Percentiles rank a stretch among this genome's conserved stretches.
phyloP scores from a whole-genome alignment of 2,329 filamentous ascomycete genomes.

The Leptodontidium sp. region DNA sequence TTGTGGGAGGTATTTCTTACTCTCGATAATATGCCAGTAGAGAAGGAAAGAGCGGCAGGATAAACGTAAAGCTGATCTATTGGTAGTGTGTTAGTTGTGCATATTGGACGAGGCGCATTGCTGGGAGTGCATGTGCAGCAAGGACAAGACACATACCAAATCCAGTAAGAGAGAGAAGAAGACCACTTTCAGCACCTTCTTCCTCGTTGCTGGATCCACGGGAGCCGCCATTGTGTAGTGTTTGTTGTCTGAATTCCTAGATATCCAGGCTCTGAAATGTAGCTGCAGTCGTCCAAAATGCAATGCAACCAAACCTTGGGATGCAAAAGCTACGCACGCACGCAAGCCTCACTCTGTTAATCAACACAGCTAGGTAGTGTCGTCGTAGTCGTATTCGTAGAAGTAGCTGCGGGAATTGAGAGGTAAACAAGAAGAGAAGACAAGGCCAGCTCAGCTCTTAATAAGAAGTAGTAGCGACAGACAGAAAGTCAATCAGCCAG shows the following conservation, averaged over 20 bases:
- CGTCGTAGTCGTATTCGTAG: neutral
- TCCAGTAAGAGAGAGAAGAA: constrained; percentile 91
- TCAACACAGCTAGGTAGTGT: neutral
- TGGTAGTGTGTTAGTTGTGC: constrained; percentile 18
- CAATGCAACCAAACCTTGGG: neutral
- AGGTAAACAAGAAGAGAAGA: constrained; percentile 3
- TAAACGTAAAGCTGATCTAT: constrained; percentile 79
- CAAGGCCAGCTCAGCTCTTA: constrained; percentile 10
- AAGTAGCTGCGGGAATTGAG: neutral
- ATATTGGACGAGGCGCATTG: neutral
- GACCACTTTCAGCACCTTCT: constrained; percentile 84
- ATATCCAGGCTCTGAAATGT: neutral
- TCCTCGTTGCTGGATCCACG: constrained; percentile 68
- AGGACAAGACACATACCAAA: constrained; percentile 66
- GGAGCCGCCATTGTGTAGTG: constrained; percentile 42
- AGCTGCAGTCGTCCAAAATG: neutral
- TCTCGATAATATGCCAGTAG: constrained; percentile 96
- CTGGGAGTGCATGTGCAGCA: neutral
- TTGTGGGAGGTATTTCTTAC: constrained; percentile 54
- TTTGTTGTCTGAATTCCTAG: neutral
- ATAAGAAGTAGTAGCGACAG: neutral
- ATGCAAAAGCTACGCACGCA: neutral
- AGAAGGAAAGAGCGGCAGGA: constrained; percentile 93
- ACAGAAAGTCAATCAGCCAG: neutral
- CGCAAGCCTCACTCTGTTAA: neutral